These are phyloP conservation scores for Sanguinoderma infundibulare DNA, from an alignment of 1,284 basidiomycete genomes.

Conservation along the genomic window DNA sequence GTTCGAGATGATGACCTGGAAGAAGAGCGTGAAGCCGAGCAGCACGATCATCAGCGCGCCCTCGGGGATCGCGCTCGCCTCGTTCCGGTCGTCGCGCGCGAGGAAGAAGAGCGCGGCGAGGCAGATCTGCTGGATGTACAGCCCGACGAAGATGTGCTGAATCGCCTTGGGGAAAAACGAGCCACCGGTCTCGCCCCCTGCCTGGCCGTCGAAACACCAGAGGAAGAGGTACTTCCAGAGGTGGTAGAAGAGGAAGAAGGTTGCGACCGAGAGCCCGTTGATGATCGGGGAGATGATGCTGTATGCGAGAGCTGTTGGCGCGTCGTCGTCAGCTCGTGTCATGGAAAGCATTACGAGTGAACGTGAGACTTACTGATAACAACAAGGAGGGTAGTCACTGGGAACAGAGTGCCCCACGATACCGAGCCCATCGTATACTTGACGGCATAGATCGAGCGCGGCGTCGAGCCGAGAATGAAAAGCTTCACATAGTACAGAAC, in stretches of 20 bases:
- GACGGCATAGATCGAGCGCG: conserved; percentile 82
- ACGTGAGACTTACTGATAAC: conserved; percentile 68
- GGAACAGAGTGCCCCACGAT: conserved; percentile 89
- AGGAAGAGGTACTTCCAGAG: conserved; percentile 91
- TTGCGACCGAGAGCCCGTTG: conserved; percentile 85
- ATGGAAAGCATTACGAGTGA: neutral
- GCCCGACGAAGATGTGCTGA: conserved; percentile 90
- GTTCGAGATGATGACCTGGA: conserved; percentile 68
- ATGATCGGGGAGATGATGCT: conserved; percentile 93
- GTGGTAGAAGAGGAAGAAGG: conserved; percentile 86
- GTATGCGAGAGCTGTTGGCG: conserved; percentile 75
- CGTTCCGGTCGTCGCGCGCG: conserved; percentile 53
- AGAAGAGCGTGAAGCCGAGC: conserved; percentile 79
- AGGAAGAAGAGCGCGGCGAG: conserved; percentile 90
- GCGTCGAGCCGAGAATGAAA: conserved; percentile 86
- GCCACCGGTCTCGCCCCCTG: conserved; percentile 86
- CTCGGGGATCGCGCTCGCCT: conserved; percentile 68
- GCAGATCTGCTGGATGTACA: conserved; percentile 88
- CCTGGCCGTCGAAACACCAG: conserved; percentile 79
- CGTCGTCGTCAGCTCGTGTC: neutral
- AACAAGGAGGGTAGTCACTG: conserved; percentile 72
- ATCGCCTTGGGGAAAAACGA: conserved; percentile 96
- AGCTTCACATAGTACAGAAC: conserved; percentile 88
- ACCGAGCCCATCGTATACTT: conserved; percentile 72
- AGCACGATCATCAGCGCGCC: conserved; percentile 85